Evolutionary conservation across 768 basidiomycete species (phyloP).

Genomic region (Auriscalpium orientale): DNA sequence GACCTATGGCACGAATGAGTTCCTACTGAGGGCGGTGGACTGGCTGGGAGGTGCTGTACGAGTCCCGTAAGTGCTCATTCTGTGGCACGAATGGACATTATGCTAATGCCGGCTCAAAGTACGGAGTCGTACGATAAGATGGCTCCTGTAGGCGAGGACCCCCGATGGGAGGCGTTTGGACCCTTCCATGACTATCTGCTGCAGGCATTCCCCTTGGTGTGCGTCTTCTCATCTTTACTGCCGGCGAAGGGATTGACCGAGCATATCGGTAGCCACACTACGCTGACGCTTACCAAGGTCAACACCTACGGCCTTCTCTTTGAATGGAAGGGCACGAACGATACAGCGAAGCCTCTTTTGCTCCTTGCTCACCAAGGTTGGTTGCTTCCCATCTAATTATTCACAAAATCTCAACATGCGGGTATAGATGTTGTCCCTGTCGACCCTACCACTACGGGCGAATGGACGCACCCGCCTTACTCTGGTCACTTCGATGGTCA

Average conservation of each 20-base stretch:
- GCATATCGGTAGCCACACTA: conserved; percentile 34
- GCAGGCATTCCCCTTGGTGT: conserved; percentile 57
- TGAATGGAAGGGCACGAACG: conserved; percentile 47
- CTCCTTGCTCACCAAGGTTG: conserved; percentile 45
- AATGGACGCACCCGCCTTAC: conserved; percentile 58
- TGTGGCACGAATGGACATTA: neutral
- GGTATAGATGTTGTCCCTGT: conserved; percentile 62
- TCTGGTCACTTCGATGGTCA: conserved; percentile 54
- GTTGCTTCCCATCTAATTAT: neutral
- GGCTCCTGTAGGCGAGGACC: conserved; percentile 39
- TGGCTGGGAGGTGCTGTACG: conserved; percentile 34
- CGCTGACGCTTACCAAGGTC: conserved; percentile 44
- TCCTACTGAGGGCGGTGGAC: conserved; percentile 26
- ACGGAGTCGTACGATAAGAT: conserved; percentile 47
- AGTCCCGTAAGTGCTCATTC: conserved; percentile 27
- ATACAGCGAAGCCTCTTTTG: conserved; percentile 46
- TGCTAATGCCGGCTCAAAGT: conserved; percentile 18
- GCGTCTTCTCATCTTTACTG: conserved; percentile 12
- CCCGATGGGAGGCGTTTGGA: conserved; percentile 34
- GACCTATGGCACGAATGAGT: conserved; percentile 25
- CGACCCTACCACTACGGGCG: conserved; percentile 42
- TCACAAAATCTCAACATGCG: neutral
- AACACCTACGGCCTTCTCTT: conserved; percentile 56
- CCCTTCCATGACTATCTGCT: conserved; percentile 35
- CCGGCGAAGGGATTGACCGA: neutral